Conservation (phyloP, 164 flowering plant genomes). For the Nymphaea colorata region DNA sequence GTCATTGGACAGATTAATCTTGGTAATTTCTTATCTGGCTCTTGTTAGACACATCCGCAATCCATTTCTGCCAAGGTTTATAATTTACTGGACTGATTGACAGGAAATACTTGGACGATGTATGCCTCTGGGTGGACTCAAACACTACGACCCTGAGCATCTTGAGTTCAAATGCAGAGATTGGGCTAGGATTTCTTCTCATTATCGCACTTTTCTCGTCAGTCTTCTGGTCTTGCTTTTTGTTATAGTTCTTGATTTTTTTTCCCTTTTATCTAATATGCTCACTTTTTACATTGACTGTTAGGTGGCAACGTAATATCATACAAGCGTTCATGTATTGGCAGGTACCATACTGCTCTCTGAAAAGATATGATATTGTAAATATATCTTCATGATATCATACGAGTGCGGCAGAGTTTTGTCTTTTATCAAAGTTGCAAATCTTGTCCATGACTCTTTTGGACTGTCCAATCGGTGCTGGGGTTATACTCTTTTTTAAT, state of each 20-base stretch:
- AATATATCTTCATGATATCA: background rate
- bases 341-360: constrained; percentile 49
- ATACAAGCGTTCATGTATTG: constrained; percentile 96
- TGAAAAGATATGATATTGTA: background rate
- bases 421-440: background rate
- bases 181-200: constrained; percentile 81
- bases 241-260: background rate
- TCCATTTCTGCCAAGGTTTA: background rate
- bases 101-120: constrained; percentile 94
- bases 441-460: too few relatives aligned
- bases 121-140: constrained; percentile 93
- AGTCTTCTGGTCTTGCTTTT: constrained; percentile 16
- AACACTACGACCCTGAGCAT: constrained; percentile 76
- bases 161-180: constrained; percentile 84
- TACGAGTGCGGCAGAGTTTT: background rate
- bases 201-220: constrained; percentile 82
- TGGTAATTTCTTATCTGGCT: too few relatives aligned
- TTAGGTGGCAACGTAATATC: constrained; percentile 96
- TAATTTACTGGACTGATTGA: background rate
- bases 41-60: too few relatives aligned
- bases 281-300: constrained; percentile 1
- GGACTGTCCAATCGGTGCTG: too few relatives aligned
- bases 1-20: too few relatives aligned
- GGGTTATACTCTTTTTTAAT: too few relatives aligned
- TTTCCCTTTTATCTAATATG: background rate